A percentile compares a stretch with the other conserved stretches of the same genome.
Evolutionary conservation across 495 filamentous ascomycete species (phyloP).

Genomic region (Elaphomyces granulatus): DNA sequence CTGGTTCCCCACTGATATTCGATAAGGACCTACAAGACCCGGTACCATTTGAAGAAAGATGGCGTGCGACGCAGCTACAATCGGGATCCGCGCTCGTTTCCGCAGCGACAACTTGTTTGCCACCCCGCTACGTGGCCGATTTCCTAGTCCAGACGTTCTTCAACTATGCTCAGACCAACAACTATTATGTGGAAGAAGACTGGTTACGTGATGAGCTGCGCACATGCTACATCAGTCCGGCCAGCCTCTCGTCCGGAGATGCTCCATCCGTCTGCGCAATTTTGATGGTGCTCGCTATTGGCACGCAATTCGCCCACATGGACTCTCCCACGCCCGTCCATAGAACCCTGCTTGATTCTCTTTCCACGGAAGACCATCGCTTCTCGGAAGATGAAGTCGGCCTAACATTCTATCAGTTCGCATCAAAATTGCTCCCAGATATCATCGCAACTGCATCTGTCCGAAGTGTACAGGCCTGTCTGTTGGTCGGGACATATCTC

Average conservation of each 20-base stretch:
- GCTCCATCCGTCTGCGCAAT: constrained; percentile 33
- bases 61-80: constrained; percentile 35
- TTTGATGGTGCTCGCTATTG: constrained; percentile 36
- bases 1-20: constrained; percentile 6
- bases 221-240: constrained; percentile 30
- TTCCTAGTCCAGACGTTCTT: constrained; percentile 39
- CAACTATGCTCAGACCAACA: constrained; percentile 39
- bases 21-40: constrained; percentile 26
- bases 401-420: constrained; percentile 38
- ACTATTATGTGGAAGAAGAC: constrained; percentile 36
- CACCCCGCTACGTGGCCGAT: constrained; percentile 36
- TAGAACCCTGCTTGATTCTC: constrained; percentile 16
- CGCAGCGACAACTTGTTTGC: constrained; percentile 31
- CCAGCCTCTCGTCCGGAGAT: constrained; percentile 31
- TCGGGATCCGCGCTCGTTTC: constrained; percentile 28
- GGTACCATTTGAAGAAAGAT: constrained; percentile 34
- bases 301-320: constrained; percentile 42
- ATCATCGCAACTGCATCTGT: constrained; percentile 39
- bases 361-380: constrained; percentile 25
- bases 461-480: constrained; percentile 37
- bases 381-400: constrained; percentile 39
- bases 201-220: constrained; percentile 34
- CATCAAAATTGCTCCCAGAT: constrained; percentile 35
- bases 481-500: constrained; percentile 36
- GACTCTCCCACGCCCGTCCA: constrained; percentile 31